Evolutionary conservation across 768 basidiomycete genomes (phyloP).

Genomic region (Tylopilus sp.): DNA sequence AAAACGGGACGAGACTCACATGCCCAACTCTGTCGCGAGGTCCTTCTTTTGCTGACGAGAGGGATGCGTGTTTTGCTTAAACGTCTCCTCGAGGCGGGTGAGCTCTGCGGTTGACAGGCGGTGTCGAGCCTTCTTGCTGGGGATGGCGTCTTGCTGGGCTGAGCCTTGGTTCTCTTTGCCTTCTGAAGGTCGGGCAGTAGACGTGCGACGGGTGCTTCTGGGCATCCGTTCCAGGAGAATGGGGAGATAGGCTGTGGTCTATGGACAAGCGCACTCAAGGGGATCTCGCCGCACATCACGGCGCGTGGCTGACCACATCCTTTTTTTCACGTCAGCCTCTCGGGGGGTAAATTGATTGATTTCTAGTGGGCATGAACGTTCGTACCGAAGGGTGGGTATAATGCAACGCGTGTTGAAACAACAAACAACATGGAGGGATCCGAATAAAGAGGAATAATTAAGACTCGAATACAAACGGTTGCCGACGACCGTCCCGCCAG

Average conservation of each 20-base stretch:
- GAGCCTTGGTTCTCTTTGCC: constrained; percentile 17
- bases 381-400: constrained; percentile 4
- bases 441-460: constrained; percentile 32
- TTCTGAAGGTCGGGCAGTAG: constrained; percentile 1
- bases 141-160: background rate
- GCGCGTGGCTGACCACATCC: constrained; percentile 26
- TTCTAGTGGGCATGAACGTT: background rate
- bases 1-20: constrained; percentile 18
- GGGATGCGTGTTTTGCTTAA: constrained; percentile 29
- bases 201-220: constrained; percentile 26
- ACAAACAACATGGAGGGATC: constrained; percentile 8
- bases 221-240: no score
- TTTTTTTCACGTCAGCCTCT: constrained; percentile 18
- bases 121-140: constrained; percentile 31
- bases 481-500: background rate
- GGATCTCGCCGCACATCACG: background rate
- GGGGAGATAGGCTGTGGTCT: constrained; percentile 11
- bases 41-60: constrained; percentile 28
- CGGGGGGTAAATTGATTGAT: background rate
- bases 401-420: constrained; percentile 10
- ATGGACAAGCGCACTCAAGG: constrained; percentile 2
- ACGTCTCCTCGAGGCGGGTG: constrained; percentile 25
- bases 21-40: constrained; percentile 24
- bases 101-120: constrained; percentile 35
- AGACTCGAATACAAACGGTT: constrained; percentile 8